Conservation (phyloP, 805 yeast species). For the Kluyveromyces lactis region DNA sequence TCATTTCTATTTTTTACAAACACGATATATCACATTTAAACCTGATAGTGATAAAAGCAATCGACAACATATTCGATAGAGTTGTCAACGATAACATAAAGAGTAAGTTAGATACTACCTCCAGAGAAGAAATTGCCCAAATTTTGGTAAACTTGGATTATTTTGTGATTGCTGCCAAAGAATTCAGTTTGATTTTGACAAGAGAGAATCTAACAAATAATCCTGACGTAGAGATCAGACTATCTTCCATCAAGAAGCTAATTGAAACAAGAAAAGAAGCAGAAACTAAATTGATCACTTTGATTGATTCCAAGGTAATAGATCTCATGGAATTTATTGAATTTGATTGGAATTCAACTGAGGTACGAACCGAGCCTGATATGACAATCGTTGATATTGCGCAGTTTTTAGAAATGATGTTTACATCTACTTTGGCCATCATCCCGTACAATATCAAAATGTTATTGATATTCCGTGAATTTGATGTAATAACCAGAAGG, state of each 20-base stretch:
- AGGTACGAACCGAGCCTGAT: conserved; percentile 53
- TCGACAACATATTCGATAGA: conserved; percentile 62
- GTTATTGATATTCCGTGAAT: conserved; percentile 74
- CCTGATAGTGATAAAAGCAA: conserved; percentile 46
- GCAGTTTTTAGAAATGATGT: conserved; percentile 73
- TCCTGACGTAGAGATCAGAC: conserved; percentile 35
- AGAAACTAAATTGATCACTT: conserved; percentile 70
- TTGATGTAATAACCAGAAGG: conserved; percentile 72
- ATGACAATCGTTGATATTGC: conserved; percentile 76
- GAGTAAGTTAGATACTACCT: conserved; percentile 54
- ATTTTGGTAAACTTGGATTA: conserved; percentile 82
- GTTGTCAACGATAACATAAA: conserved; percentile 59
- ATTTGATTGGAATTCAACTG: conserved; percentile 67
- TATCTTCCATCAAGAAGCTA: conserved; percentile 49
- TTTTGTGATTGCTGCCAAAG: conserved; percentile 66
- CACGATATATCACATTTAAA: conserved; percentile 54
- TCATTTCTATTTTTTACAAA: conserved; percentile 57
- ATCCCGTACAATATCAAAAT: conserved; percentile 73
- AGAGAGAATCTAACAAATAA: conserved; percentile 28
- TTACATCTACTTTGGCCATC: conserved; percentile 73
- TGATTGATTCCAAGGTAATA: conserved; percentile 73
- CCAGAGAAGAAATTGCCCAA: conserved; percentile 87
- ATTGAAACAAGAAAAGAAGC: conserved; percentile 57
- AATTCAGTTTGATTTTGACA: conserved; percentile 41
- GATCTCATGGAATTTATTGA: conserved; percentile 79